Evolutionary conservation across 805 yeast species (phyloP), one percentile per base, ranked within the genome.

Genomic region (Kurtzmaniella fragi): DNA sequence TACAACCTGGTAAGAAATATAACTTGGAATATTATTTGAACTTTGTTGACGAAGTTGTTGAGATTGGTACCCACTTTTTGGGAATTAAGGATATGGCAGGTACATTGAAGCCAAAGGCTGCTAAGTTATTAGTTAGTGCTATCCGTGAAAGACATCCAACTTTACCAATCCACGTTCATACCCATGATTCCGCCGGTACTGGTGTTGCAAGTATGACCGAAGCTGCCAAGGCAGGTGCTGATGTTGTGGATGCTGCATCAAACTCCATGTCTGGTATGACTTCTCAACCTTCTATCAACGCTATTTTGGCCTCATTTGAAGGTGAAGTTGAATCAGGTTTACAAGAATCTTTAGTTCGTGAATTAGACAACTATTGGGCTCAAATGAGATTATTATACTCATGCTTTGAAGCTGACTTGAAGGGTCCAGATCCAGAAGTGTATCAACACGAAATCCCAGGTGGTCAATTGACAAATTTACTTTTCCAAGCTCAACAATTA

Each of bases 81-180:
- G 99, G 98, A 70, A 93, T 93, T 61, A 93, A 93, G 70, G 99
- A 93, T 71, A 93, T 93, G 99, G 99, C 99, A 42, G 99, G 99
- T 73, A 91, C 98, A 48, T 65, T 93, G 71, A 90, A 91, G 67
- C 99, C 99, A 45, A 71, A 78, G 44, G 99, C 99, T 45, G 99
- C 99, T 33, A 78, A 74, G 35, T 50, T 82, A 39, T 79, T 93
- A 59, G 77, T 93, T 52, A 79, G 90, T 44, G 70, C 86, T 23
- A 79, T 93, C 53, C 81, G 99, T 69, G 78, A 76, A 44, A 82
- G 77, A 65, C 87, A 85, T 67, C 99, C 99, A 42, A 80, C 87
- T 57, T 74, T 93, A 59, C 97, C 98, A 52, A 93, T 93, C 59
- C 99, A 93, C 62, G 97, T 93, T 33, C 99, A 93, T 70, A 90